Evolutionary conservation across 208 protist species (phyloP).

Genomic region (Trypanosoma scelopori): DNA sequence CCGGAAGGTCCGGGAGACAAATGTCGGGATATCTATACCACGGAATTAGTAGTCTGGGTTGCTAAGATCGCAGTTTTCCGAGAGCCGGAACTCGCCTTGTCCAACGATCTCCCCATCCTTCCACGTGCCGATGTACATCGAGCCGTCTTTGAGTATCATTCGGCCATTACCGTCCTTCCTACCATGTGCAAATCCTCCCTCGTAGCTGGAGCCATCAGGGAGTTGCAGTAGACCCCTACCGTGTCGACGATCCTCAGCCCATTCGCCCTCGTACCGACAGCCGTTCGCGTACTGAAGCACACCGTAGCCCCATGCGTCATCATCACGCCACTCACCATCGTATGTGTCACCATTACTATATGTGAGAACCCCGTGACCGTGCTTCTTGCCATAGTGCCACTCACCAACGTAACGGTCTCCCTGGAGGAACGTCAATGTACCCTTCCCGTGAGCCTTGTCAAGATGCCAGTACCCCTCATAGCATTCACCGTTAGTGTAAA

Average conservation of each 20-base stretch:
- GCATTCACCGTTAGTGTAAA: conserved; percentile 88
- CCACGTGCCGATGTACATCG: conserved; percentile 84
- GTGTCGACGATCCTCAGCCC: conserved; percentile 82
- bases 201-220: conserved; percentile 86
- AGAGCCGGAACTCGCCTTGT: conserved; percentile 88
- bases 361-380: conserved; percentile 83
- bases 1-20: not conserved
- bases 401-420: conserved; percentile 92
- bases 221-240: conserved; percentile 80
- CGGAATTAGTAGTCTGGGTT: conserved; percentile 86
- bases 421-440: conserved; percentile 89
- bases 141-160: conserved; percentile 92
- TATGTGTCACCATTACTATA: conserved; percentile 93
- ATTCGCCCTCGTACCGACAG: conserved; percentile 89
- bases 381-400: conserved; percentile 90
- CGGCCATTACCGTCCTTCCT: conserved; percentile 89
- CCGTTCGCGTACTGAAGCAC: conserved; percentile 90
- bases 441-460: conserved; percentile 89
- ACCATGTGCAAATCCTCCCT: conserved; percentile 79
- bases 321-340: conserved; percentile 88
- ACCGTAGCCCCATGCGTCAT: conserved; percentile 81
- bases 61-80: conserved; percentile 86
- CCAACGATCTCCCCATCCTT: conserved; percentile 88
- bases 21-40: not conserved
- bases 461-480: conserved; percentile 90